Conservation (phyloP, 2,329 filamentous ascomycete genomes). For the Nemania abortiva region DNA sequence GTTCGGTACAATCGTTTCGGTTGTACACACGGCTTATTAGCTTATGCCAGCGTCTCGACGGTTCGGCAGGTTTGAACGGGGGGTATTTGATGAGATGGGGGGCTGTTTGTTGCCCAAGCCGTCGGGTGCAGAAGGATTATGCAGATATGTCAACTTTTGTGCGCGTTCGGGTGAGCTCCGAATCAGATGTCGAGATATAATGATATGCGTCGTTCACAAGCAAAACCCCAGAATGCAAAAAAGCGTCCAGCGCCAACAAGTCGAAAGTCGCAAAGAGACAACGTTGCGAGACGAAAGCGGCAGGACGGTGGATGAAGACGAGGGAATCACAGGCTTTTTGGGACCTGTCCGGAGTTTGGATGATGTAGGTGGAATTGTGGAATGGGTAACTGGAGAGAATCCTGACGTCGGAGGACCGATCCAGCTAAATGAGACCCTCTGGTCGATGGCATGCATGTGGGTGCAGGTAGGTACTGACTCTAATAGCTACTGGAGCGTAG, state of each 20-base stretch:
- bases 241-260: conserved; percentile 17
- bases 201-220: neutral
- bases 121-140: neutral
- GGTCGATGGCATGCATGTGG: conserved; percentile 16
- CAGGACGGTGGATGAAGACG: conserved; percentile 8
- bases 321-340: neutral
- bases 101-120: neutral
- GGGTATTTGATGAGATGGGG: neutral
- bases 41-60: neutral
- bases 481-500: neutral
- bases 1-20: neutral
- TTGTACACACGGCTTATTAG: neutral
- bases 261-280: neutral
- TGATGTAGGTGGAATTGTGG: conserved; percentile 4
- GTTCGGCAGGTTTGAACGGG: neutral
- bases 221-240: neutral
- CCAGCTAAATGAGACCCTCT: conserved; percentile 8
- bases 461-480: neutral
- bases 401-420: conserved; percentile 30
- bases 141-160: neutral
- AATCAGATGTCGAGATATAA: conserved; percentile 1
- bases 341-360: neutral
- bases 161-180: conserved; percentile 5
- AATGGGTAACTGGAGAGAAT: conserved; percentile 20
- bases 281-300: neutral